These are phyloP conservation scores for Xylaria sp. DNA, from an alignment of 2,329 filamentous ascomycete species.

Conservation along the genomic window DNA sequence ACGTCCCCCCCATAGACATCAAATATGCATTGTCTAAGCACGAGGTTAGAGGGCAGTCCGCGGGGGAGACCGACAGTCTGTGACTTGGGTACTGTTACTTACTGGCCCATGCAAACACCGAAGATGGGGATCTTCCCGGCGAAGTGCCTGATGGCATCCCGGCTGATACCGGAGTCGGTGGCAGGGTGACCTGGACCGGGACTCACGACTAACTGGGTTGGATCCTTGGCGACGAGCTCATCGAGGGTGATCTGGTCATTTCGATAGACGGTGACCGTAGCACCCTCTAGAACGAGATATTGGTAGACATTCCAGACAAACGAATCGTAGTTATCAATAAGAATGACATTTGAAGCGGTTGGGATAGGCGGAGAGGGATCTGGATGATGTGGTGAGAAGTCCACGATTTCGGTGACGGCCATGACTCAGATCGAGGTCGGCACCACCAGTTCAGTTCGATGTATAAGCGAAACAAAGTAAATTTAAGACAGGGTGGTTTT, in stretches of 20 bases:
- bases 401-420: slow-evolving; percentile 65
- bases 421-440: slow-evolving; percentile 49
- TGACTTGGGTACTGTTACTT: slow-evolving; percentile 52
- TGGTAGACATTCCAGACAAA: slow-evolving; percentile 99
- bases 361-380: slow-evolving; percentile 76
- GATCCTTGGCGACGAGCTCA: slow-evolving; percentile 82
- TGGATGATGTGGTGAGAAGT: slow-evolving; percentile 89
- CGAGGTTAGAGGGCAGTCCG: slow-evolving; percentile 33
- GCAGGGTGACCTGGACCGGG: slow-evolving; percentile 93
- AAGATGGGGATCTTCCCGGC: slow-evolving; percentile 93
- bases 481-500: not conserved
- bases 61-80: not conserved
- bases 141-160: slow-evolving; percentile 90
- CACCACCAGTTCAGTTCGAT: not conserved
- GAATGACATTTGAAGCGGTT: slow-evolving; percentile 87
- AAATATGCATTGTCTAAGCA: slow-evolving; percentile 86
- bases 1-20: slow-evolving; percentile 92
- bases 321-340: slow-evolving; percentile 99
- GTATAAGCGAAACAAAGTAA: not conserved
- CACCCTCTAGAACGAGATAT: slow-evolving; percentile 95
- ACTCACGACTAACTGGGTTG: slow-evolving; percentile 93
- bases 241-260: slow-evolving; percentile 92
- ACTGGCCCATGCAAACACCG: slow-evolving; percentile 99
- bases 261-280: slow-evolving; percentile 86
- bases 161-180: slow-evolving; percentile 92